Evolutionary conservation across 345 rosid species (phyloP), one percentile per base, ranked within the genome.

Genomic region (Viola odorata): DNA sequence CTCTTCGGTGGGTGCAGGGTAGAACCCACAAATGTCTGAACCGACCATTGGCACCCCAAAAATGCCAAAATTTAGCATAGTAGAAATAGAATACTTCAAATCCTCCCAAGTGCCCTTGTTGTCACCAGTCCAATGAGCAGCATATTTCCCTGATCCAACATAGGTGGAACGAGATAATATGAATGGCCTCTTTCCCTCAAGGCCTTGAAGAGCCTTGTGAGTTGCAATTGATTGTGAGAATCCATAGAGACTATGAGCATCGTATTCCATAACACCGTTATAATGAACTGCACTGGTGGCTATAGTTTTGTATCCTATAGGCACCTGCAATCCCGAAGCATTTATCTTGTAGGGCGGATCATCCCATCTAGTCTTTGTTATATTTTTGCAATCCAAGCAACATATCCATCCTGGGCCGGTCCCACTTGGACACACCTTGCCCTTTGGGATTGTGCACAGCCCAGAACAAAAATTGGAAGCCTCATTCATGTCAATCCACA

Each of bases 11-110:
- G 96, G 95, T 41, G 80, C 81, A 44, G 96, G 96, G 76, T 86
- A 94, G 75, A 94, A 90, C 5, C 99, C 99, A 47, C 97, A 94
- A 57, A 94, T 94, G 64, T 90, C 97, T 6, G 97, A 75, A 58
- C 99, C 97, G 51, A 95, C 99, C 99, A 91, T 95, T 1, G 97
- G 91, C 61, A 95, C 86, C 14, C 97, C 96, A 14, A 94, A 95
- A 23, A 91, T 75, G 38, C 99, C 99, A 8, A 95, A 95, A 58
- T 91, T 95, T 69, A 95, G 61, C 91, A 91, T 77, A 0, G 97
- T 95, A 12, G 96, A 81, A 58, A 95, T 91, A 41, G 99, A 95
- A 54, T 85, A 86, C 78, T 63, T 90, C 68, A 95, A 73, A 78
- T 90, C 78, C 41, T 95, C 79, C 99, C 99, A 95, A 3, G 91